Evolutionary conservation across 2,329 filamentous ascomycete genomes (phyloP).

Genomic region (Trichoderma simmonsii): DNA sequence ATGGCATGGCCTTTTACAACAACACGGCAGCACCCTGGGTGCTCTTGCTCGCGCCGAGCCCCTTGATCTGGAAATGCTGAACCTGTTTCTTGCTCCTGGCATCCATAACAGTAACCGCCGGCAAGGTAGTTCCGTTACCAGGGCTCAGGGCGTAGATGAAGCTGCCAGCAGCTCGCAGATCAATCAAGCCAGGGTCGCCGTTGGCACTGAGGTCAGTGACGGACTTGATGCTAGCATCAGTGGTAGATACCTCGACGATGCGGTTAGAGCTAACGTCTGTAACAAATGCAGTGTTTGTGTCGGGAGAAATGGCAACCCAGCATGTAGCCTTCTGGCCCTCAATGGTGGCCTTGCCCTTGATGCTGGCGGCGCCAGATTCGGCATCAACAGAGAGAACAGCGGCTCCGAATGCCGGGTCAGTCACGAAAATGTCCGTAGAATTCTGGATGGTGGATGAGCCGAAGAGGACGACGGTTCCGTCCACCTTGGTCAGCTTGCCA

Average conservation of each 20-base stretch:
- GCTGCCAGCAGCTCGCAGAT: conserved; percentile 49
- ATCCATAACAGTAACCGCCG: conserved; percentile 37
- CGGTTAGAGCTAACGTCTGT: conserved; percentile 52
- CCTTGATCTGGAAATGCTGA: conserved; percentile 17
- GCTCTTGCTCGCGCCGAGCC: background rate
- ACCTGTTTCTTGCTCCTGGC: conserved; percentile 15
- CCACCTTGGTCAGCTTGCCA: conserved; percentile 40
- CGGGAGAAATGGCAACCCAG: conserved; percentile 51
- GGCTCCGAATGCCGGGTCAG: conserved; percentile 58
- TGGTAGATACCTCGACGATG: conserved; percentile 54
- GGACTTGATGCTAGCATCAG: conserved; percentile 46
- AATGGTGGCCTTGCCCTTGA: conserved; percentile 41
- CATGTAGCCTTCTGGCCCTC: conserved; percentile 54
- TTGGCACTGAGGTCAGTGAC: conserved; percentile 42
- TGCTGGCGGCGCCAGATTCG: conserved; percentile 29
- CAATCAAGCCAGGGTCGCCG: conserved; percentile 53
- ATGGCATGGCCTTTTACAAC: background rate
- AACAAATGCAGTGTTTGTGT: conserved; percentile 53
- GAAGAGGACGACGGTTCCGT: conserved; percentile 57
- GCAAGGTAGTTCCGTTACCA: conserved; percentile 43
- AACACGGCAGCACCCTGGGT: conserved; percentile 19
- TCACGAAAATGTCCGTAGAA: conserved; percentile 47
- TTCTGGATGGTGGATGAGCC: conserved; percentile 48
- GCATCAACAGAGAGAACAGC: conserved; percentile 45
- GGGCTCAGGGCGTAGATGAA: conserved; percentile 58